Evolutionary conservation across 75 land plant genomes (phyloP), one percentile per base, ranked within the genome.

Genomic region (Adiantum capillusveneris): DNA sequence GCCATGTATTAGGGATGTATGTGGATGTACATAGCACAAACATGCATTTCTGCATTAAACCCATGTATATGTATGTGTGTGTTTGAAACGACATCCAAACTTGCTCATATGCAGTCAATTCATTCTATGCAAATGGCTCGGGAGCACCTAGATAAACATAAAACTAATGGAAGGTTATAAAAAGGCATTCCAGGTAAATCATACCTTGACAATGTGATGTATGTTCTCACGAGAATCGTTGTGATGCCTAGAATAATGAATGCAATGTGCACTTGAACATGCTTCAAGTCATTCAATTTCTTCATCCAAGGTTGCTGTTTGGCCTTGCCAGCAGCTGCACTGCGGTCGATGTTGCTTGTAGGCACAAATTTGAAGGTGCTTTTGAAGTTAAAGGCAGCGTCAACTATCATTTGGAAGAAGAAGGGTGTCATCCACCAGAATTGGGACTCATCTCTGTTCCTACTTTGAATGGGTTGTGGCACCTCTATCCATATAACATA

Each of bases 381-480:
- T 2, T 36, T 46, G 70, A 52, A 67, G 52, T 46, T 12, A 45
- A 21, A 51, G 7, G 60, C 0, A 1, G 70, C 14, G 7, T 60
- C 24, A 22, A 59, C 21, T n/a, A 65, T 43, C 64, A 53, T 67
- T 44, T 46, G 14, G n/a, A 67, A 21, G 54, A 60, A 67, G 34
- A 44, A 67, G 12, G 70, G 70, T n/a, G 70, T 67, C 67, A 60
- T 67, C 70, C 70, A 67, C 70, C 70, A 67, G 70, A 67, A 67
- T 0, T 44, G 30, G 31, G 70, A 67, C 41, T 67, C 70, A 25
- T 67, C 70, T 16, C 70, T 48, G 70, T 67, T 67, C 53, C 70
- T 65, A 20, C 67, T 60, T 39, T 60, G 66, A 39, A 67, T 50
- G 22, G 67, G 22, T 26, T 67, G 70, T 1, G 70, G 70, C 27